Base-by-base conservation (phyloP, 441 rosid genomes). In the Pelargonium cotyledonis region DNA sequence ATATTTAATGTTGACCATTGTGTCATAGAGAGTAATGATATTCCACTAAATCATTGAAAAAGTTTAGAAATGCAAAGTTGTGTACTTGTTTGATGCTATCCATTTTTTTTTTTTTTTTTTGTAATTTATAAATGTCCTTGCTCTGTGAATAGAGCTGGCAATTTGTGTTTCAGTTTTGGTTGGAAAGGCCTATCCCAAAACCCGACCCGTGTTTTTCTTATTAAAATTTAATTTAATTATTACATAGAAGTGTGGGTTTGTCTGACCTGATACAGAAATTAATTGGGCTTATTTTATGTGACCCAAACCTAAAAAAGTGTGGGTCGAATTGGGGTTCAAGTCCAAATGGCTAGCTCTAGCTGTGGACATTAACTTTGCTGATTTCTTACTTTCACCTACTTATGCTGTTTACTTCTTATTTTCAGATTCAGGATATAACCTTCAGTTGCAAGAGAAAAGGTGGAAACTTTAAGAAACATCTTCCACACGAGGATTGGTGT, bases 361-460 rank as follows among this genome's bases (percentile, higher is more conserved):
- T 51, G 58, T 51, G 15, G 6, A 4, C 58, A 51, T 51, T 21
- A n/a, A n/a, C n/a, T n/a, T 26, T 2, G 31, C 62, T 18, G 12
- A 18, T 55, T 55, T 7, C 26, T 10, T 16, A 55, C 2, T 8
- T 55, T 55, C 26, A 55, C 62, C 18, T 6, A 26, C 62, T 18
- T 26, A 55, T 18, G 62, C 26, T 55, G 62, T 18, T 16, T 12
- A 18, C 19, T 12, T 57, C 19, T 12, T 57, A 8, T 26, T 26
- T 26, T 11, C 8, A 58, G 15, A 3, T 82, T 84, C 85, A 95
- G 97, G 97, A 90, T 72, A 77, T 88, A 53, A 79, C 76, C 41
- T 80, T 80, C 72, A 84, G 83, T 80, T 78, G 84, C 84, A 90
- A 82, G 81, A 87, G 98, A 77, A 87, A 97, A 77, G 98, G 98